These are phyloP conservation scores for Lithospermum erythrorhizon DNA, from an alignment of 257 asterid species.

Conservation along the genomic window DNA sequence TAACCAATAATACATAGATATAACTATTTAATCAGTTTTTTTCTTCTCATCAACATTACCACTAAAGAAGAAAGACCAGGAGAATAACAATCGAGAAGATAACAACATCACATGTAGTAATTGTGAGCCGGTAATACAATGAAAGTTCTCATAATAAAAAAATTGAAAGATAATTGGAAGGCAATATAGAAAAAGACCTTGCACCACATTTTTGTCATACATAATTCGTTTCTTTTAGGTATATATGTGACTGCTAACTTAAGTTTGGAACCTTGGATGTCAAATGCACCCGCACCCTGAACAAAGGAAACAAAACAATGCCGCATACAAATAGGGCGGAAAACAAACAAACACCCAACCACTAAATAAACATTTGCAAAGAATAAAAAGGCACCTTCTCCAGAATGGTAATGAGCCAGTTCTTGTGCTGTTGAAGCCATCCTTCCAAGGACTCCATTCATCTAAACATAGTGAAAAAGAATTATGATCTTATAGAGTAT, in stretches of 20 bases:
- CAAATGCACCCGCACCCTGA: too few relatives aligned
- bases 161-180: not conserved
- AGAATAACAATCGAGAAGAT: not conserved
- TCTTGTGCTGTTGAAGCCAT: slow-evolving; percentile 90
- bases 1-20: not conserved
- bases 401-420: slow-evolving; percentile 91
- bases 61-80: not conserved
- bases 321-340: too few relatives aligned
- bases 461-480: slow-evolving; percentile 30
- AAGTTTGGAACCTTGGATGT: too few relatives aligned
- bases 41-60: not conserved
- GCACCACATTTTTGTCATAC: not conserved
- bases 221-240: not conserved
- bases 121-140: too few relatives aligned
- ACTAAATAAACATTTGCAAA: slow-evolving; percentile 1
- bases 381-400: slow-evolving; percentile 57
- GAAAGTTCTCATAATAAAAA: too few relatives aligned
- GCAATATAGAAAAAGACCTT: not conserved
- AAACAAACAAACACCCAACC: too few relatives aligned
- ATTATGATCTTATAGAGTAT: slow-evolving; percentile 8
- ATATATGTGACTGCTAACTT: too few relatives aligned
- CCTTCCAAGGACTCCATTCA: slow-evolving; percentile 86
- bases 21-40: not conserved
- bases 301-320: too few relatives aligned
- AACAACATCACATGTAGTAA: not conserved